phyloP scores from a whole-genome alignment of 2,329 filamentous ascomycete genomes.

The Monascus ruber region DNA sequence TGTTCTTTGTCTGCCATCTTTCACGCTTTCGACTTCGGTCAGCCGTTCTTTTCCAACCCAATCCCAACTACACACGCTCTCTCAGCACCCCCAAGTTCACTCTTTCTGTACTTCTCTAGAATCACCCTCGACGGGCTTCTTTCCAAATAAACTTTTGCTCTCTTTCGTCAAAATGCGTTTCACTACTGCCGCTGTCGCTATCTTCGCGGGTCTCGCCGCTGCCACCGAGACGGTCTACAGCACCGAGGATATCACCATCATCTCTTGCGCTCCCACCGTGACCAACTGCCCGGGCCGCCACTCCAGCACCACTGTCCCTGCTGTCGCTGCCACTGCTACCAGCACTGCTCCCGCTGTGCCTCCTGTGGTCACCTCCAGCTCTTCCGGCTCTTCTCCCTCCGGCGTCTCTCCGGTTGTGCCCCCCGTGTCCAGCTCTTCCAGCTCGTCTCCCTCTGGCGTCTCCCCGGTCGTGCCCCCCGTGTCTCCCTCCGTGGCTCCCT shows the following conservation, averaged over 20 bases:
- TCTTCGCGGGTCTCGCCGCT: slow-evolving; percentile 31
- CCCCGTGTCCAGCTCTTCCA: slow-evolving; percentile 1
- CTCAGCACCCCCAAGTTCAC: slow-evolving; percentile 14
- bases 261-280: slow-evolving; percentile 49
- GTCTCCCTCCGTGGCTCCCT: slow-evolving; percentile 5
- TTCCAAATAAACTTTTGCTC: slow-evolving; percentile 9
- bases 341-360: slow-evolving; percentile 3
- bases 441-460: neutral
- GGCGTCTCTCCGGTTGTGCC: neutral
- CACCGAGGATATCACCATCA: slow-evolving; percentile 51
- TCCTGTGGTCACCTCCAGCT: neutral
- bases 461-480: neutral
- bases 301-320: slow-evolving; percentile 9
- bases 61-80: slow-evolving; percentile 22
- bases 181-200: slow-evolving; percentile 28
- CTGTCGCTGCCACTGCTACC: neutral
- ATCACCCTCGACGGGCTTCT: slow-evolving; percentile 22
- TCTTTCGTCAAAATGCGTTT: slow-evolving; percentile 32
- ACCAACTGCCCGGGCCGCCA: slow-evolving; percentile 43
- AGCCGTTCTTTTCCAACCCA: slow-evolving; percentile 28
- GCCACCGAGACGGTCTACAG: slow-evolving; percentile 41
- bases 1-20: slow-evolving; percentile 20
- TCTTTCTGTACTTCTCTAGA: slow-evolving; percentile 10
- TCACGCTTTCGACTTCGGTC: slow-evolving; percentile 31
- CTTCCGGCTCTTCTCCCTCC: neutral